Evolutionary conservation across 306 rosid genomes (phyloP).

Genomic region (Inga oerstediana): DNA sequence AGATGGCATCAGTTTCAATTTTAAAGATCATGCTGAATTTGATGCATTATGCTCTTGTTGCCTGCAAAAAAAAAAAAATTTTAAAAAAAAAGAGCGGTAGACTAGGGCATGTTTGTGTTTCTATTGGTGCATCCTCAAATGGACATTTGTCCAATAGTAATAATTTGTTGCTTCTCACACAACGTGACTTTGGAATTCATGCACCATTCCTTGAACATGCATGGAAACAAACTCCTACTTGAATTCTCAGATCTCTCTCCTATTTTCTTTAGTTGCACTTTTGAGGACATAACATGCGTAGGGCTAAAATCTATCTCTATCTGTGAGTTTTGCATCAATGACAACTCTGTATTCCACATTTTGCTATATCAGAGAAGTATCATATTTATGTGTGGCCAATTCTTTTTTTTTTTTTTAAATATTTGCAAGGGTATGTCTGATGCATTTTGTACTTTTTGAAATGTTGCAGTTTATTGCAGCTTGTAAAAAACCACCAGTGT

Average conservation of each 20-base stretch:
- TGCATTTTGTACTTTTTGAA: background rate
- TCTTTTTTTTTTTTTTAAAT: background rate
- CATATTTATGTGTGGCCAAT: background rate
- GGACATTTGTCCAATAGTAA: background rate
- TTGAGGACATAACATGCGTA: background rate
- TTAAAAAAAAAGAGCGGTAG: background rate
- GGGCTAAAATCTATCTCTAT: conserved; percentile 3
- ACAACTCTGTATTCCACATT: background rate
- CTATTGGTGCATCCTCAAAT: background rate
- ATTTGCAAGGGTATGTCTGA: background rate
- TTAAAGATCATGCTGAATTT: background rate
- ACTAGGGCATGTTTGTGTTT: background rate
- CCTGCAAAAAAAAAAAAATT: background rate
- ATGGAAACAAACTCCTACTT: background rate
- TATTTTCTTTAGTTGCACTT: background rate
- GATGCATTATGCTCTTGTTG: background rate
- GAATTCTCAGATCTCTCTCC: background rate
- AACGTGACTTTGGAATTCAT: background rate
- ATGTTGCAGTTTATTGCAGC: conserved; percentile 85
- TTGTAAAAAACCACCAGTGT: conserved; percentile 87
- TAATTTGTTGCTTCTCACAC: background rate
- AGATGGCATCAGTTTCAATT: background rate
- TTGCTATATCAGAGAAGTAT: background rate
- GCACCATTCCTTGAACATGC: background rate
- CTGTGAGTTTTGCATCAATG: background rate